Conservation (phyloP, 805 yeast species). For the Torulaspora maleeae region DNA sequence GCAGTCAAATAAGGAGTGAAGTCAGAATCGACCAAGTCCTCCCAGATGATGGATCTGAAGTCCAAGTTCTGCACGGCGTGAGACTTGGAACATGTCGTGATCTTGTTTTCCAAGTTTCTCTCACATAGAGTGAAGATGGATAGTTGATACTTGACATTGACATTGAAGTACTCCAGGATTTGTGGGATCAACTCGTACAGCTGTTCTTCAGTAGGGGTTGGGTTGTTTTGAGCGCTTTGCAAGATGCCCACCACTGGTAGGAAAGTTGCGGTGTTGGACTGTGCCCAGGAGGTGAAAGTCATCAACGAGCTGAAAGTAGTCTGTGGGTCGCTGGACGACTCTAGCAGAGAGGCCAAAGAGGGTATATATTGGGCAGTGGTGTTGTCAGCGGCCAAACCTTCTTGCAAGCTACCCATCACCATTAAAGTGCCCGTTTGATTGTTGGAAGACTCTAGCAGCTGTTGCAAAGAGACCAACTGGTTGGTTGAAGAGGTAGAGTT, state of each 20-base stretch:
- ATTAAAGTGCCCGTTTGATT: slow-evolving; percentile 23
- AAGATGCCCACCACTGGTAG: slow-evolving; percentile 23
- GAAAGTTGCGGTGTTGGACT: slow-evolving; percentile 19
- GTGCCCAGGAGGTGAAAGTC: slow-evolving; percentile 25
- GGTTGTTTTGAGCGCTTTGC: slow-evolving; percentile 12
- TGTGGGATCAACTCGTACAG: slow-evolving; percentile 25
- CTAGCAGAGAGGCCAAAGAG: slow-evolving; percentile 21
- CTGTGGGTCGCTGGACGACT: slow-evolving; percentile 25
- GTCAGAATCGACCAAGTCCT: slow-evolving; percentile 29
- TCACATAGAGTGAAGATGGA: slow-evolving; percentile 33
- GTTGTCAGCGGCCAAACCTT: slow-evolving; percentile 13
- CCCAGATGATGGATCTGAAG: slow-evolving; percentile 31
- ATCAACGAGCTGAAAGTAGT: slow-evolving; percentile 24
- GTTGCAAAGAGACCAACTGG: slow-evolving; percentile 24
- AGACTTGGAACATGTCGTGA: slow-evolving; percentile 24
- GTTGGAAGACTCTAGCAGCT: slow-evolving; percentile 19
- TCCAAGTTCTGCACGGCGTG: slow-evolving; percentile 35
- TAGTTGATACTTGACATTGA: slow-evolving; percentile 30
- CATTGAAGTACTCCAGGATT: slow-evolving; percentile 24
- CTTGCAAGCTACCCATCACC: slow-evolving; percentile 19
- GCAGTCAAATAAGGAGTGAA: slow-evolving; percentile 32
- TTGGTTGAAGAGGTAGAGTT: slow-evolving; percentile 22
- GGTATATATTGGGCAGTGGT: slow-evolving; percentile 21
- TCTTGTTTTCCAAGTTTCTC: slow-evolving; percentile 18
- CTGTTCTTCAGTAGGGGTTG: slow-evolving; percentile 19